A percentile compares a stretch with the other conserved stretches of the same genome.
Conservation (phyloP, 768 basidiomycete genomes). For the Cystofilobasidium capitatum region DNA sequence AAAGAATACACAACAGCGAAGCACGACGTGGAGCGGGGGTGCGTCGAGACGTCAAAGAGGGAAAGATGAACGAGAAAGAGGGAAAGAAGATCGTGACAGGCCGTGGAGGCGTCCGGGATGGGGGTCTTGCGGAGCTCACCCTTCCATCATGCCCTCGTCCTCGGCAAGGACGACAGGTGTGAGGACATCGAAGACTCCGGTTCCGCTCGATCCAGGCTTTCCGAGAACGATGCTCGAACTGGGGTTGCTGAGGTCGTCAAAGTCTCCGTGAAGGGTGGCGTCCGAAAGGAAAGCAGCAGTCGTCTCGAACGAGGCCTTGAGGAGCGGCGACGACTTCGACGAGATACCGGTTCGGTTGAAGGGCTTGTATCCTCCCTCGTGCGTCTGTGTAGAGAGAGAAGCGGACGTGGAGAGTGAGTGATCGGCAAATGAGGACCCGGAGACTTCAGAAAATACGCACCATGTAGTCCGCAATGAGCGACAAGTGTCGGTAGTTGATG, state of each 20-base stretch:
- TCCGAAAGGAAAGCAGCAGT: slow-evolving; percentile 88
- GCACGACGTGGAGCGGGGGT: no score
- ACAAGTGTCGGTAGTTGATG: slow-evolving; percentile 81
- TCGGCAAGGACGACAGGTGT: slow-evolving; percentile 11
- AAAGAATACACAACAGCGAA: not conserved
- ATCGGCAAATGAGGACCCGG: not conserved
- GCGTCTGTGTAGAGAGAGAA: slow-evolving; percentile 54
- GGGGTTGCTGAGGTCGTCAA: slow-evolving; percentile 69
- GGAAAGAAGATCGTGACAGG: not conserved
- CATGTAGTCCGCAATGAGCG: slow-evolving; percentile 99
- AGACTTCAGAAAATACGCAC: slow-evolving; percentile 45
- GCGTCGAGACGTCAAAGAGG: not conserved
- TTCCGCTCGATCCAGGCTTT: slow-evolving; percentile 78
- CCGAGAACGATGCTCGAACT: slow-evolving; percentile 69
- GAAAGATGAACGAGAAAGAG: not conserved
- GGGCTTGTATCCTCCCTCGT: slow-evolving; percentile 93
- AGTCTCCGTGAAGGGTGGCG: slow-evolving; percentile 88
- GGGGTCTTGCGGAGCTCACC: not conserved
- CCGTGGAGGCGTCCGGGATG: not conserved
- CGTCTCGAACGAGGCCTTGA: slow-evolving; percentile 97
- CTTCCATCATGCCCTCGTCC: slow-evolving; percentile 2
- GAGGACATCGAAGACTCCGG: slow-evolving; percentile 68
- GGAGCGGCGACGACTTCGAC: slow-evolving; percentile 82
- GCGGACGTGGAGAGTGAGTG: not conserved
- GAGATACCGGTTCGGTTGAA: slow-evolving; percentile 95